A percentile compares a stretch with the other conserved stretches of the same genome.
These are phyloP conservation scores for Xylariaceae sp. DNA, from an alignment of 2,329 filamentous ascomycete genomes.

Conservation along the genomic window DNA sequence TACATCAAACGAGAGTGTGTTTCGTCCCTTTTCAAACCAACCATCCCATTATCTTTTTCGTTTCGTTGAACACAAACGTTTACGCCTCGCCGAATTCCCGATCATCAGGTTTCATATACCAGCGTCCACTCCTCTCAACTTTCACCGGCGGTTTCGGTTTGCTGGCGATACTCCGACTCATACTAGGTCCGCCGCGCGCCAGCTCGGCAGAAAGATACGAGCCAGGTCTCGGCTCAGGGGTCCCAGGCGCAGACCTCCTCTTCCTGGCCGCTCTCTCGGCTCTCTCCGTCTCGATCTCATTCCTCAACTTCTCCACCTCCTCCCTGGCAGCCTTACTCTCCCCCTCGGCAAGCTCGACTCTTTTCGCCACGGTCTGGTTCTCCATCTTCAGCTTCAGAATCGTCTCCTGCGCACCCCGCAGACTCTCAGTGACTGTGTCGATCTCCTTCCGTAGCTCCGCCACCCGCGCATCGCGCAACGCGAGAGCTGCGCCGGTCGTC, in stretches of 20 bases:
- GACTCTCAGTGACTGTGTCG: conserved; percentile 35
- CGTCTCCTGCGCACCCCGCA: conserved; percentile 44
- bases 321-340: conserved; percentile 39
- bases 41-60: too few relatives aligned
- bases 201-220: conserved; percentile 7
- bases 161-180: too few relatives aligned
- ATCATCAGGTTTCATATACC: too few relatives aligned
- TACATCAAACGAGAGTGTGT: too few relatives aligned
- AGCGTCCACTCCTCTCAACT: too few relatives aligned
- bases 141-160: too few relatives aligned
- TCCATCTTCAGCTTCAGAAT: conserved; percentile 44
- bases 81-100: too few relatives aligned
- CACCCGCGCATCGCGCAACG: conserved; percentile 47
- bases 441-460: conserved; percentile 45
- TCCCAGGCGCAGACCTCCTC: background rate
- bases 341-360: conserved; percentile 35
- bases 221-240: conserved; percentile 13
- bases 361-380: conserved; percentile 36
- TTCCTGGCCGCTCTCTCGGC: background rate
- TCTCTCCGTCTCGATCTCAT: conserved; percentile 39
- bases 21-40: too few relatives aligned
- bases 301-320: conserved; percentile 47
- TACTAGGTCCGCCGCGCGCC: background rate
- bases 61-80: too few relatives aligned
- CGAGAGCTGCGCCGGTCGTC: conserved; percentile 43